Percentiles rank a stretch among this genome's conserved stretches.
Conservation (phyloP, 2,329 filamentous ascomycete genomes). For the Fusarium subtropicale region DNA sequence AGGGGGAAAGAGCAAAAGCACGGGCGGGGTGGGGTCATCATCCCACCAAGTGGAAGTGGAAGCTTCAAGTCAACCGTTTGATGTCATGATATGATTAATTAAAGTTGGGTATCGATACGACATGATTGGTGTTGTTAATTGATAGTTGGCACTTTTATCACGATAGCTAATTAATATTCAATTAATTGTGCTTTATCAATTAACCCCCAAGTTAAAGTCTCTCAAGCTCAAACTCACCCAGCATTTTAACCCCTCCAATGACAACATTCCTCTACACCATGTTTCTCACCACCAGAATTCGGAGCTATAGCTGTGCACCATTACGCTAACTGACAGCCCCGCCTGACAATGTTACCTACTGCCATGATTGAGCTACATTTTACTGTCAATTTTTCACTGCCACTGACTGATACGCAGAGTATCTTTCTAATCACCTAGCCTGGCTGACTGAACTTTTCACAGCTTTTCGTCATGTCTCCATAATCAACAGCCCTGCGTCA, state of each 20-base stretch:
- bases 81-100: constrained; percentile 30
- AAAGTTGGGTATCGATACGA: background rate
- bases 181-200: background rate
- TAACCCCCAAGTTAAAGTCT: background rate
- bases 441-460: constrained; percentile 28
- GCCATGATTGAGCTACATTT: background rate
- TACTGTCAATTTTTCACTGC: background rate
- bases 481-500: constrained; percentile 34
- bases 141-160: background rate
- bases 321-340: constrained; percentile 3
- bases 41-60: constrained; percentile 36
- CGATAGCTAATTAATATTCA: background rate
- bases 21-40: constrained; percentile 39
- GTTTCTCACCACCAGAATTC: constrained; percentile 15
- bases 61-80: constrained; percentile 16
- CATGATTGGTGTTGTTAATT: background rate
- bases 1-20: constrained; percentile 25
- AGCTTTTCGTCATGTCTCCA: constrained; percentile 40
- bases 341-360: background rate
- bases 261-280: constrained; percentile 33
- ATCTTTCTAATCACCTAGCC: constrained; percentile 35
- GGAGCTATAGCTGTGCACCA: constrained; percentile 20
- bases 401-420: constrained; percentile 6
- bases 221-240: constrained; percentile 8
- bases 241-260: constrained; percentile 39